Base-by-base conservation (phyloP, 2,329 filamentous ascomycete species). In the Cercospora sojina region DNA sequence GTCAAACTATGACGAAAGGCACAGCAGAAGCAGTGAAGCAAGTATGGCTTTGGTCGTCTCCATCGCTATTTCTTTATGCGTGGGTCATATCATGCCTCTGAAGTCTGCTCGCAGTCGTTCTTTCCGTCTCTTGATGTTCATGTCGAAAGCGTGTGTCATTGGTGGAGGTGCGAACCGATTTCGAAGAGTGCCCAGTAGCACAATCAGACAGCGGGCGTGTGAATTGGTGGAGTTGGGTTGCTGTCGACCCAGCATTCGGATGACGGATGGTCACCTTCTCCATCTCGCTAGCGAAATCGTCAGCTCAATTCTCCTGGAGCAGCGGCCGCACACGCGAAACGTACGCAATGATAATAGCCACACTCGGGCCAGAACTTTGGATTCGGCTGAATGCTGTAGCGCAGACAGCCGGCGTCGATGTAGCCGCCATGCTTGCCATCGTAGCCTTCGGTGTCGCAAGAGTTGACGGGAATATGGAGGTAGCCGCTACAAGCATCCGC, bases 371-470 rank as follows among this genome's bases (percentile, higher is more conserved):
- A 68, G 63, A 47, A 63, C 7, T 49, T 13, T 2, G 66, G 66
- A 32, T 65, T 68, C 12, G 66, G 66, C 38, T 68, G 59, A 25
- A 68, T 13, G 16, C 38, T 43, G 57, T 68, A 69, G 20, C 56
- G 57, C n/a, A 69, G n/a, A 32, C 67, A 69, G 38, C 67, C 67
- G 20, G 16, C n/a, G 25, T 29, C 53, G n/a, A 62, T 20, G 27
- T 41, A 59, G n/a, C 64, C 67, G 31, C 67, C 67, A 20, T 64
- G 64, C 64, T 69, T 69, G 61, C 43, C 41, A 23, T 64, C 56
- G 31, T 59, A 58, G 38, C 41, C 32, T 3, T 59, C 29, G 3
- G 53, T 64, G 55, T 69, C 47, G 62, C 67, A 66, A 58, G 35
- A 20, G 41, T 69, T 59, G 9, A 69, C 18, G 10, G 47, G 38